Conservation (phyloP, 1,284 basidiomycete genomes). For the Mycena sp. region DNA sequence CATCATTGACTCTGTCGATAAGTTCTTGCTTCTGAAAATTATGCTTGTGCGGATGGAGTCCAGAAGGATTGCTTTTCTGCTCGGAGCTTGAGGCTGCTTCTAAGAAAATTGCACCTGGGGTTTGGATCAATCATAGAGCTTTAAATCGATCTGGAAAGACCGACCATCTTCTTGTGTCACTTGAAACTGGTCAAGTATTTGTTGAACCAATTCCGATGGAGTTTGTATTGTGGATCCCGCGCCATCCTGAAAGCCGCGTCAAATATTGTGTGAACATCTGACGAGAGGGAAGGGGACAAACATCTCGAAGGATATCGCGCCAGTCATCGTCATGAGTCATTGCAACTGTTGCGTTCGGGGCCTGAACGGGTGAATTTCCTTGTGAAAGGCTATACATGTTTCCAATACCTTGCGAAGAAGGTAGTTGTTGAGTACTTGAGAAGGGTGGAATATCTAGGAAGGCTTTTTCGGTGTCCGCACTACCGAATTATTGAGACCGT, state of each 20-base stretch:
- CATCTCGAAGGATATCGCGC: conserved; percentile 5
- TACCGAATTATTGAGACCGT: neutral
- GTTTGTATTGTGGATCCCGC: neutral
- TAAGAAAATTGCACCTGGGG: too few relatives aligned
- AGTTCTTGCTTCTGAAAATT: too few relatives aligned
- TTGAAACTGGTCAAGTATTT: neutral
- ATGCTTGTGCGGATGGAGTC: too few relatives aligned
- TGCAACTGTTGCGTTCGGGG: conserved; percentile 10
- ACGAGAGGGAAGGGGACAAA: neutral
- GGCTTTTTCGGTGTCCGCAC: neutral
- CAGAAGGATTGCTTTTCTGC: too few relatives aligned
- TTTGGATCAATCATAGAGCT: too few relatives aligned
- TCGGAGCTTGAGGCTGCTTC: too few relatives aligned
- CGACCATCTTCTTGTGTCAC: neutral
- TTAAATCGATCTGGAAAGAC: too few relatives aligned
- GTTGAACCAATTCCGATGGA: neutral
- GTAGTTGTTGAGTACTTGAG: conserved; percentile 2
- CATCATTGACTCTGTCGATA: too few relatives aligned
- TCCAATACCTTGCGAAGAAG: neutral
- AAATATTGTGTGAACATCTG: neutral
- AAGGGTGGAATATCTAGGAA: conserved; percentile 9
- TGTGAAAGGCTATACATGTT: neutral
- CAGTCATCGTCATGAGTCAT: conserved; percentile 24
- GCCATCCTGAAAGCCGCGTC: neutral
- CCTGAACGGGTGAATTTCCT: neutral